Percentiles rank a stretch among this genome's conserved stretches.
These are phyloP conservation scores for Fusarium domesticum DNA, from an alignment of 2,329 filamentous ascomycete genomes.

Conservation along the genomic window DNA sequence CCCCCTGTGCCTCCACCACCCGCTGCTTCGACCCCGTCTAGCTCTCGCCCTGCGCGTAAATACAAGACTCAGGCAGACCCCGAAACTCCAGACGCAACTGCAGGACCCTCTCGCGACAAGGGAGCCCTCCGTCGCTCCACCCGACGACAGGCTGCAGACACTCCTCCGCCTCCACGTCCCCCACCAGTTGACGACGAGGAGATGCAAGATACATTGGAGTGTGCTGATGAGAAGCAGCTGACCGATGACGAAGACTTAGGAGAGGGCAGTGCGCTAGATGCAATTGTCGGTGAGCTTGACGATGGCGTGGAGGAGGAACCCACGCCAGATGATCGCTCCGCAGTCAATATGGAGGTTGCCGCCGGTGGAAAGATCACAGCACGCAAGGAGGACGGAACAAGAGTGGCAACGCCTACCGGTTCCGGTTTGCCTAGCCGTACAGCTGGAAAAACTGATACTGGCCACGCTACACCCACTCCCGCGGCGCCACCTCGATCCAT, in stretches of 20 bases:
- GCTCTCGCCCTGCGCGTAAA: slow-evolving; percentile 44
- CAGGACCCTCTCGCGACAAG: slow-evolving; percentile 57
- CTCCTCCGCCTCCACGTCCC: slow-evolving; percentile 48
- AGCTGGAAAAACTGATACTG: slow-evolving; percentile 39
- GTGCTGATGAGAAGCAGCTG: slow-evolving; percentile 85
- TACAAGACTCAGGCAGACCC: slow-evolving; percentile 49
- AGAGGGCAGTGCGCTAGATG: slow-evolving; percentile 68
- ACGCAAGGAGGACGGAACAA: slow-evolving; percentile 85
- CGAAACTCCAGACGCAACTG: slow-evolving; percentile 43
- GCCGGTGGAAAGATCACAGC: slow-evolving; percentile 85
- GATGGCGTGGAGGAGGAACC: slow-evolving; percentile 73
- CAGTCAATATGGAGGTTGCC: slow-evolving; percentile 87
- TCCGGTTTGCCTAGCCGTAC: slow-evolving; percentile 39
- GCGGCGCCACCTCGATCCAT: slow-evolving; percentile 62
- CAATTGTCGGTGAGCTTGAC: slow-evolving; percentile 87
- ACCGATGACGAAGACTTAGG: slow-evolving; percentile 68
- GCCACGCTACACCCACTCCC: slow-evolving; percentile 46
- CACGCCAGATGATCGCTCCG: slow-evolving; percentile 67
- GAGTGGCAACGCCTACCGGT: slow-evolving; percentile 78
- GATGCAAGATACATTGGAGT: slow-evolving; percentile 74
- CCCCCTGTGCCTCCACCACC: slow-evolving; percentile 39
- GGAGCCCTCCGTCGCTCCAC: slow-evolving; percentile 58
- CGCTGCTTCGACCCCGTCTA: slow-evolving; percentile 39
- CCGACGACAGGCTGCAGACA: slow-evolving; percentile 57
- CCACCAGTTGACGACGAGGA: slow-evolving; percentile 59